Base-by-base conservation (phyloP, 2,329 filamentous ascomycete species). In the Alternaria sp. region DNA sequence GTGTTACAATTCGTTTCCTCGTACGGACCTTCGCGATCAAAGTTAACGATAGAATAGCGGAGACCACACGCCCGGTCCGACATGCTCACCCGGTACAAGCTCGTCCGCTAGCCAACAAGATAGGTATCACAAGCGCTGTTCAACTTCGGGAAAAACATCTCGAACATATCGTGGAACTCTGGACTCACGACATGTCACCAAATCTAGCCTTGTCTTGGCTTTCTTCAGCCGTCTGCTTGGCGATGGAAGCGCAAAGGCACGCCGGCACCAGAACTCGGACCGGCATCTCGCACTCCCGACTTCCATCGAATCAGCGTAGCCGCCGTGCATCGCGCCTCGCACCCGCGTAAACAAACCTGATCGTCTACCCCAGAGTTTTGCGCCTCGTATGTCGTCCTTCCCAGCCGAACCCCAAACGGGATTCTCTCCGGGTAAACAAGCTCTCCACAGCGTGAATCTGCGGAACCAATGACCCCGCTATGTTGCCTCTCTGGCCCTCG, bases 401-500 rank as follows among this genome's bases (percentile, higher is more conserved):
- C 25, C 23, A 18, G 23, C 8, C 43, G 43, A 49, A 10, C 66
- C 60, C 60, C 43, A 71, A 65, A 33, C 43, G 59, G 68, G 12
- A 60, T 14, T 12, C 59, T 49, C 41, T 63, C 68, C 71, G 65
- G 46, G 14, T 9, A 21, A 54, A 58, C 49, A 63, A 61, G 59
- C 58, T 54, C 44, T 8, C 37, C 45, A 25, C 12, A 46, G 58
- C 44, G 44, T 62, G 47, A 37, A 37, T 51, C 58, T 58, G 14
- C 23, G 26, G 50, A 53, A 18, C 58, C 30, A 44, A 49, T 56
- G 25, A 59, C 65, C 61, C 66, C 68, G 66, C 63, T 53, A 41
- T 60, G 57, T 59, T 63, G 50, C 70, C 61, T 54, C 51, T 61
- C 63, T 60, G 23, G 41, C 25, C 20, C 41, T 50, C 47, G 50